These are phyloP conservation scores for Chlorella sp. DNA, from an alignment of 139 green algal species.

Conservation along the genomic window DNA sequence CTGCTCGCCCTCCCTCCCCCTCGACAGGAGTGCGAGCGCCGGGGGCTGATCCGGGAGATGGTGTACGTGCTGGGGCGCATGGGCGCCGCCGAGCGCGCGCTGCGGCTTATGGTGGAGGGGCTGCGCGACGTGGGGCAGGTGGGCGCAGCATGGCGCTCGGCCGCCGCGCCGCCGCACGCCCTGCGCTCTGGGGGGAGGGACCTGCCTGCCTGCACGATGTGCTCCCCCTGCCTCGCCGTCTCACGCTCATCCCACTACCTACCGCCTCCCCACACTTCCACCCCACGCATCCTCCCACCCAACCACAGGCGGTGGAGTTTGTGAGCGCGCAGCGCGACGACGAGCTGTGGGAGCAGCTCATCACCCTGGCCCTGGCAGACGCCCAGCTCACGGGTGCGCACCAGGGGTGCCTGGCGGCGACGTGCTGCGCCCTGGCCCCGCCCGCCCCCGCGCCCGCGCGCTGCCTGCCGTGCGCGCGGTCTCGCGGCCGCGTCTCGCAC, in stretches of 20 bases:
- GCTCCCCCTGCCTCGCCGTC: not conserved
- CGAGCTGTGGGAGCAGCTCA: conserved; percentile 93
- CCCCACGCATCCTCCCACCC: not conserved
- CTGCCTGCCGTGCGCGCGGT: no score
- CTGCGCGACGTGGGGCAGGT: conserved; percentile 83
- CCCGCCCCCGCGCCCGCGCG: no score
- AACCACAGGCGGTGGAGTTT: conserved; percentile 88
- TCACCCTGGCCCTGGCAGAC: conserved; percentile 70
- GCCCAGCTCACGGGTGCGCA: conserved; percentile 69
- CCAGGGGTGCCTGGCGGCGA: not conserved
- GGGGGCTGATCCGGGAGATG: conserved; percentile 69
- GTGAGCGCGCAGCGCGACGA: conserved; percentile 82
- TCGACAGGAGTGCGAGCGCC: conserved; percentile 62
- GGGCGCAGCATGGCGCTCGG: not conserved
- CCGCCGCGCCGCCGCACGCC: not conserved
- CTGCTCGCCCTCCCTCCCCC: no score
- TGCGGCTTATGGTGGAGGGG: conserved; percentile 88
- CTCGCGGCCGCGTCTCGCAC: no score
- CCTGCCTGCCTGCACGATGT: not conserved
- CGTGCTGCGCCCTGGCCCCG: no score
- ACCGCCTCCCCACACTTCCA: not conserved
- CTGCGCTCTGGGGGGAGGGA: not conserved
- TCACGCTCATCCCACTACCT: not conserved
- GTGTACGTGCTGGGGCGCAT: conserved; percentile 92
- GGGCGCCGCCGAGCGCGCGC: conserved; percentile 73